Evolutionary conservation across 2,329 filamentous ascomycete species (phyloP).

Genomic region (Leptographium procerum): DNA sequence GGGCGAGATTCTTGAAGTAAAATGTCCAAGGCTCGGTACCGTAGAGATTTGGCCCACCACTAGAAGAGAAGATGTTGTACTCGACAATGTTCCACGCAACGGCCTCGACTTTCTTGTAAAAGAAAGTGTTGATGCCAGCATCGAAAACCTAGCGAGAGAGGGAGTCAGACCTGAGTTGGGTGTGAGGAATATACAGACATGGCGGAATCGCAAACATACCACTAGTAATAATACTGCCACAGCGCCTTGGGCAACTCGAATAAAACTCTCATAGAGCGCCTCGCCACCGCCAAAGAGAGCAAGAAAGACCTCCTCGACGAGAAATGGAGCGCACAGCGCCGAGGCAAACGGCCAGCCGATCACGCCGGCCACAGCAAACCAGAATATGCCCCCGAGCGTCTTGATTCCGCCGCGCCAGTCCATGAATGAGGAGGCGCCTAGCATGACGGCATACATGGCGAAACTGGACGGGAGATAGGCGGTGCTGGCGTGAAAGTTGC

Average conservation of each 20-base stretch:
- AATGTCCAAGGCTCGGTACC: constrained; percentile 96
- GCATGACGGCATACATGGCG: constrained; percentile 85
- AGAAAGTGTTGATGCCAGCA: constrained; percentile 62
- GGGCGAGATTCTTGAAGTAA: constrained; percentile 77
- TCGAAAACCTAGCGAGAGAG: not conserved
- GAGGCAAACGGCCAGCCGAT: constrained; percentile 92
- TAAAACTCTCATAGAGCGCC: constrained; percentile 48
- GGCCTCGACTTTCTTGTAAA: constrained; percentile 67
- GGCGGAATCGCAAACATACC: constrained; percentile 33
- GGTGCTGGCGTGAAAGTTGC: constrained; percentile 84
- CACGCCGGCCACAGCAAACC: constrained; percentile 76
- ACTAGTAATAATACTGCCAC: constrained; percentile 56
- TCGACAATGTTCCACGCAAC: constrained; percentile 88
- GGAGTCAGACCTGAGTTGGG: constrained; percentile 11
- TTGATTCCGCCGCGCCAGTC: constrained; percentile 73
- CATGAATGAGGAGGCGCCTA: constrained; percentile 82
- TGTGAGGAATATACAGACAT: constrained; percentile 1
- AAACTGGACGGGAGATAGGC: constrained; percentile 90
- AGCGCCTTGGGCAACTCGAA: constrained; percentile 55
- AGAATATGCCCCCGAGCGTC: constrained; percentile 75
- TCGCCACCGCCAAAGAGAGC: constrained; percentile 38
- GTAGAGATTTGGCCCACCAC: constrained; percentile 80
- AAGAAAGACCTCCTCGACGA: constrained; percentile 59
- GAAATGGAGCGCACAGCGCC: constrained; percentile 68
- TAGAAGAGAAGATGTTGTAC: constrained; percentile 84